phyloP scores from a whole-genome alignment of 306 rosid species.

The Comarum palustre region DNA sequence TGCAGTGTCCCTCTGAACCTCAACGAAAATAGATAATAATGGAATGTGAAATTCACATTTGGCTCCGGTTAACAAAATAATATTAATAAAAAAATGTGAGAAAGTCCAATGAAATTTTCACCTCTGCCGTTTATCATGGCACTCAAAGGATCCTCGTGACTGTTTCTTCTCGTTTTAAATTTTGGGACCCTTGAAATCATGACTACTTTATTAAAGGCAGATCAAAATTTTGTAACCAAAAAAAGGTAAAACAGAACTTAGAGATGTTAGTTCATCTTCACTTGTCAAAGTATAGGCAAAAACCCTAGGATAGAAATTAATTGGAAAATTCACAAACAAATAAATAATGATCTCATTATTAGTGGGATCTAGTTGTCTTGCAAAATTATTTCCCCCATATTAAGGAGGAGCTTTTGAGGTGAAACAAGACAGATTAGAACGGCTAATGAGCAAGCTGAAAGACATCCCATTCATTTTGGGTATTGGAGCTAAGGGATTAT shows the following conservation, averaged over 20 bases:
- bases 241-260: background rate
- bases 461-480: constrained; percentile 8
- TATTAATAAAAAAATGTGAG: background rate
- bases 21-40: background rate
- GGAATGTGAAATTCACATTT: background rate
- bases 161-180: background rate
- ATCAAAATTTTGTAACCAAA: background rate
- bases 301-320: background rate
- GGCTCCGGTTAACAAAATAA: background rate
- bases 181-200: background rate
- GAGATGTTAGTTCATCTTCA: background rate
- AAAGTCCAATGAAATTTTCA: background rate
- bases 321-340: background rate
- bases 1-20: too few species aligned
- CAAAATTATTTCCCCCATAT: background rate
- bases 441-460: background rate
- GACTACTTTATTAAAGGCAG: background rate
- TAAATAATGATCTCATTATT: background rate
- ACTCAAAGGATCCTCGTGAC: constrained; percentile 2
- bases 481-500: background rate
- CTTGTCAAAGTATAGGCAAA: background rate
- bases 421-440: background rate
- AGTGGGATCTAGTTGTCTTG: constrained; percentile 10
- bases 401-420: constrained; percentile 2
- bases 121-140: background rate